These are phyloP conservation scores for Monotropa hypopitys DNA, from an alignment of 179 eudicot species.

Conservation along the genomic window DNA sequence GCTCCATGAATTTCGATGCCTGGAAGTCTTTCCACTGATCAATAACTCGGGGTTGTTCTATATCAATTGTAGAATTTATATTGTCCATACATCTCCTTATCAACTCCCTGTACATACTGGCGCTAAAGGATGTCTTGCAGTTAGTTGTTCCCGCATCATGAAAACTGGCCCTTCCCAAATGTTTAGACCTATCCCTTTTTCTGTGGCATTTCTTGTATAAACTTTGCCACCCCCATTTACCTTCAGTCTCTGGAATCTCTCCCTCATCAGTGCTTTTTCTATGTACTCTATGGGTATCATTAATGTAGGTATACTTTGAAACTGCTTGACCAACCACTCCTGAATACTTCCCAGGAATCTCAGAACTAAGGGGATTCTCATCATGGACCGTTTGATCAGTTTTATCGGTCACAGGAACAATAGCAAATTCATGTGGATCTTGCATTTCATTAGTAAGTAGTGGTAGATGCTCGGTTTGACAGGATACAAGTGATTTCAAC, in stretches of 20 bases:
- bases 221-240: conserved; percentile 14
- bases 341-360: conserved; percentile 26
- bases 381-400: conserved; percentile 14
- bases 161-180: conserved; percentile 22
- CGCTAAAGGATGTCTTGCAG: conserved; percentile 42
- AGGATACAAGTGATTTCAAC: neutral
- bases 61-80: conserved; percentile 55
- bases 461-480: neutral
- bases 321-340: conserved; percentile 24
- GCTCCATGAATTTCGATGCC: conserved; percentile 26
- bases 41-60: conserved; percentile 51
- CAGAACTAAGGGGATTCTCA: conserved; percentile 33
- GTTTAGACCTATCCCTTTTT: conserved; percentile 8
- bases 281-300: conserved; percentile 22
- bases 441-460: neutral
- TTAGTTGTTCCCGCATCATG: conserved; percentile 19
- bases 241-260: conserved; percentile 23
- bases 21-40: conserved; percentile 79
- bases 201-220: conserved; percentile 10
- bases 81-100: conserved; percentile 78
- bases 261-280: conserved; percentile 23
- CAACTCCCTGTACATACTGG: conserved; percentile 59
- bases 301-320: conserved; percentile 15
- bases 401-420: conserved; percentile 10
- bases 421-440: conserved; percentile 7